Base-by-base conservation (phyloP, 768 basidiomycete genomes). In the Lepiota subincarnata region DNA sequence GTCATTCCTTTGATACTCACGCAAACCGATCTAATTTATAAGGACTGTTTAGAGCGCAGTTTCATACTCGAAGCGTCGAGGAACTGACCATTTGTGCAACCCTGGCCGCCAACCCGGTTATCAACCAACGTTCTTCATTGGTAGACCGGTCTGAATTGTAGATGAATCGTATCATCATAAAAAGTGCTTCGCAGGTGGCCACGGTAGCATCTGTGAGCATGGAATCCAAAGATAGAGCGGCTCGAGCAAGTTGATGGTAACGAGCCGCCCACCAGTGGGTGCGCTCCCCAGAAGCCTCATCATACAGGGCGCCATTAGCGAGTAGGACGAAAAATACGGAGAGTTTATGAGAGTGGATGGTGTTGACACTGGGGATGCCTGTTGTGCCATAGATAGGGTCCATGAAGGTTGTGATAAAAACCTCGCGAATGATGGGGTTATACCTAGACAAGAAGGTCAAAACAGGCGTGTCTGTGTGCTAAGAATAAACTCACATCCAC, bases 291-390 rank as follows among this genome's bases (percentile, higher is more conserved):
- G 73, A 65, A 7, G 69, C 58, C 18, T 68, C 48, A 41, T 81
- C 78, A 56, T 75, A 77, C 4, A 78, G 60, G 14, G 68, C 60
- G 6, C 81, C 82, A 34, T 73, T 71, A 4, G 77, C 74, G 4
- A 84, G 60, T 31, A 81, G 51, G 52, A 76, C 71, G 62, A 81
- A 82, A 63, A 83, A 76, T 16, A 80, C 71, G 14, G 81, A 70
- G 31, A 84, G 70, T 28, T 69, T 65, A 50, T 82, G 77, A 0
- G 78, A 68, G 48, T 79, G 75, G 18, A 78, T 49, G 13, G 44
- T 45, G 37, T 74, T 66, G 16, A 75, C 56, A 42, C 60, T 66
- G 7, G 65, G 60, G 37, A 62, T 62, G 13, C 65, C 67, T 14
- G 67, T 59, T 18, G 60, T 49, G 20, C 67, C 69, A 55, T 80